Percentiles rank a stretch among this genome's conserved stretches.
Conservation (phyloP, 805 yeast genomes). For the Wickerhamiella slavikovae region DNA sequence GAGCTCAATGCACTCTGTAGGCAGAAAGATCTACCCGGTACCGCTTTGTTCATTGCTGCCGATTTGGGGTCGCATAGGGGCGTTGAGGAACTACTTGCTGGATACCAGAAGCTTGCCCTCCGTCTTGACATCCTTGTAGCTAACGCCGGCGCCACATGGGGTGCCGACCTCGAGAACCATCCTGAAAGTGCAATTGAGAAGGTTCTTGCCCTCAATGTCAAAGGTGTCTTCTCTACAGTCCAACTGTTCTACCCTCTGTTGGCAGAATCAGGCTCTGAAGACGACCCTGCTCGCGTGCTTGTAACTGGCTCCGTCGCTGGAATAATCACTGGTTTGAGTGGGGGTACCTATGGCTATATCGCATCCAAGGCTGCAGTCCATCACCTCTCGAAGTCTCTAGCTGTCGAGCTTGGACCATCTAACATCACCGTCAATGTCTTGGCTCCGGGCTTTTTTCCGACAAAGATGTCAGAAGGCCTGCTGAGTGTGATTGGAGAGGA, state of each 20-base stretch:
- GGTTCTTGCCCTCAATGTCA: constrained; percentile 40
- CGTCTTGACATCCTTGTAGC: constrained; percentile 46
- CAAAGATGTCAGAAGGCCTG: constrained; percentile 52
- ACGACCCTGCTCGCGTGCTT: constrained; percentile 43
- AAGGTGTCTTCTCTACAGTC: constrained; percentile 47
- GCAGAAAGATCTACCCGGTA: constrained; percentile 15
- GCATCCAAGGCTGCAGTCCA: constrained; percentile 62
- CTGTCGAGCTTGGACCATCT: constrained; percentile 42
- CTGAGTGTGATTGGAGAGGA: constrained; percentile 33
- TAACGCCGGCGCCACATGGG: constrained; percentile 71
- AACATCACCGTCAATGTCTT: constrained; percentile 48
- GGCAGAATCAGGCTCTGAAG: constrained; percentile 28
- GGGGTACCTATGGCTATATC: constrained; percentile 47
- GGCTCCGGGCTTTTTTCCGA: constrained; percentile 64
- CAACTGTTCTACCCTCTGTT: constrained; percentile 41
- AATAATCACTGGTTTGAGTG: constrained; percentile 21
- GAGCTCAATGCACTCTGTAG: constrained; percentile 7
- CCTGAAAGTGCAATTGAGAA: constrained; percentile 41
- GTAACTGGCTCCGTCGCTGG: constrained; percentile 53
- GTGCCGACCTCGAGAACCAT: constrained; percentile 39
- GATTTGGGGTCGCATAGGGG: constrained; percentile 34
- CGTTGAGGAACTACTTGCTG: constrained; percentile 23
- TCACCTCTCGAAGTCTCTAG: constrained; percentile 43
- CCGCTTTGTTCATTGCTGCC: constrained; percentile 31
- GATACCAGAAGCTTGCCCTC: constrained; percentile 21